Evolutionary conservation across 2,329 filamentous ascomycete genomes (phyloP), one percentile per base, ranked within the genome.

Genomic region (Neofusicoccum ribis): DNA sequence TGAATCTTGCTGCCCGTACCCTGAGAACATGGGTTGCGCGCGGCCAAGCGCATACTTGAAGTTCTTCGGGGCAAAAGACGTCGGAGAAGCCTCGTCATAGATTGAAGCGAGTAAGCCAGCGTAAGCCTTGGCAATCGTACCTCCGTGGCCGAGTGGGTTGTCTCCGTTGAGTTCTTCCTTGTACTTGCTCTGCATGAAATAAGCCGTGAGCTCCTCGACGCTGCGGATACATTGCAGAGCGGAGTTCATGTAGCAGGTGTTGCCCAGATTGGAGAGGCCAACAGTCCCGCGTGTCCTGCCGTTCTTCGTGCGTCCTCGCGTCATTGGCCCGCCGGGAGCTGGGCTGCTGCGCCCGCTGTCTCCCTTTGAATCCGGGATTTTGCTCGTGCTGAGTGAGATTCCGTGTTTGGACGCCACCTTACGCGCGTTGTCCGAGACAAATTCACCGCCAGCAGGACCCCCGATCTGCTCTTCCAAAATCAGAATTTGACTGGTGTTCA

Each of bases 161-260:
- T 87, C 85, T 51, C 86, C 83, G 76, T 99, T 99, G 69, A 98
- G 85, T 72, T 99, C 94, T 60, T 84, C 81, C 71, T 90, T 87
- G 78, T 91, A 93, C 67, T 89, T 85, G 64, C 66, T 56, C 50
- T 51, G 84, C 58, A 97, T 78, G 77, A 99, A 98, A 77, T 97
- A 99, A 72, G 93, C 89, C 5, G 92, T 94, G 68, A 99, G 81
- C 77, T 99, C 95, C 74, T 97, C 92, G 0, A 97, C 93, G 71
- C 92, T 96, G 59, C 94, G 89, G 60, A 99, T 87, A 76, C 95
- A 99, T 76, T 99, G 95, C 63, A 98, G 83, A 9, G 95, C 95
- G 23, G 94, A 97, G 78, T 98, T 98, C 93, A 98, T 97, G 80
- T 99, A 99, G 79, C 95, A 99, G 0, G 95, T 98, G 73, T 99